Evolutionary conservation across 106 monocot species (phyloP).

Genomic region (Phalaenopsis equestris): DNA sequence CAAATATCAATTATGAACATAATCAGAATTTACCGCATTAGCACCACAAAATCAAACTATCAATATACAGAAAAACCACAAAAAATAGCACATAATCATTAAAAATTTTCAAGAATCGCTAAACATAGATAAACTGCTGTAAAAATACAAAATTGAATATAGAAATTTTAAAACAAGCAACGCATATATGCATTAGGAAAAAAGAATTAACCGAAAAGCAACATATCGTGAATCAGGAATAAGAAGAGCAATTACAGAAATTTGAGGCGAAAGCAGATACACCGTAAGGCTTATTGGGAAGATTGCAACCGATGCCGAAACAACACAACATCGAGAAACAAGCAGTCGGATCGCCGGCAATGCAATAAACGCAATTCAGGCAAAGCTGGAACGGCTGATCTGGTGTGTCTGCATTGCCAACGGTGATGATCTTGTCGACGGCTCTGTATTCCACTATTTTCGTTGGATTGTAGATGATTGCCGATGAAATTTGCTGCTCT

Average conservation of each 20-base stretch:
- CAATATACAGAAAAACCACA: too few species aligned
- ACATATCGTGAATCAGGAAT: constrained; percentile 12
- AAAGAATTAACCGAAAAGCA: too few species aligned
- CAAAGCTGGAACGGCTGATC: constrained; percentile 64
- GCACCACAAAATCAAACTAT: too few species aligned
- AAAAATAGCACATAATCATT: too few species aligned
- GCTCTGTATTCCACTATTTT: constrained; percentile 4
- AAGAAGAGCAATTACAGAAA: constrained; percentile 52
- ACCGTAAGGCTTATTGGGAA: constrained; percentile 75
- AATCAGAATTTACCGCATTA: too few species aligned
- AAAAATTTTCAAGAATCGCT: too few species aligned
- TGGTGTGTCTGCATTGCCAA: neutral
- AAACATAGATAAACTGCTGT: too few species aligned
- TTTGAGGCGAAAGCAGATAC: constrained; percentile 63
- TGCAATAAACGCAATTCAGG: constrained; percentile 52
- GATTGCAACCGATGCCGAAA: constrained; percentile 66
- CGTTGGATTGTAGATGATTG: neutral
- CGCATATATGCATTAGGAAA: too few species aligned
- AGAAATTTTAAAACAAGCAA: too few species aligned
- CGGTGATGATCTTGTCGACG: neutral
- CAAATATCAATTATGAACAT: too few species aligned
- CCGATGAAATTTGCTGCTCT: neutral
- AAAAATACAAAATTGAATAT: too few species aligned
- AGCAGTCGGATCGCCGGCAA: constrained; percentile 26
- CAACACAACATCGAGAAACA: constrained; percentile 65